phyloP scores from a whole-genome alignment of 352 stramenopile species.

The Pythium oligandrum region DNA sequence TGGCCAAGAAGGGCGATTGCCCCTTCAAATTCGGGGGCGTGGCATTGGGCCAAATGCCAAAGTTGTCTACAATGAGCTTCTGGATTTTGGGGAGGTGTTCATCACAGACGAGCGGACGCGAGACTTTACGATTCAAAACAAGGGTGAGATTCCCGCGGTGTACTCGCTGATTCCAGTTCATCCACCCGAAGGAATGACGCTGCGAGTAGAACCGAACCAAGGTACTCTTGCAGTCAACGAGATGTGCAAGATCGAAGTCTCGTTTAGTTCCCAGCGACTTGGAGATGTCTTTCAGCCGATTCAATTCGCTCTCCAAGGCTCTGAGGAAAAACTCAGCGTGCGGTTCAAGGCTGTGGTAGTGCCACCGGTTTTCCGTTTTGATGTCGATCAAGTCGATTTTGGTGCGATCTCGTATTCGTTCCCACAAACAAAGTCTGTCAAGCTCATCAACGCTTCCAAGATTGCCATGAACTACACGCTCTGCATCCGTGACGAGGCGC shows the following conservation, averaged over 20 bases:
- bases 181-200: slow-evolving; percentile 26
- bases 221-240: slow-evolving; percentile 73
- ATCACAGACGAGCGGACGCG: slow-evolving; percentile 87
- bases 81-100: slow-evolving; percentile 95
- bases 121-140: slow-evolving; percentile 91
- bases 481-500: slow-evolving; percentile 89
- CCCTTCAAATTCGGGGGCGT: slow-evolving; percentile 83
- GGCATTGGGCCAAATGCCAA: slow-evolving; percentile 92
- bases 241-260: slow-evolving; percentile 79
- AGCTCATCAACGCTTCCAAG: slow-evolving; percentile 91
- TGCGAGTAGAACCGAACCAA: slow-evolving; percentile 39
- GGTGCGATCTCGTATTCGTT: slow-evolving; percentile 91
- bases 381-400: slow-evolving; percentile 90
- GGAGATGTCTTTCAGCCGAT: slow-evolving; percentile 86
- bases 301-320: slow-evolving; percentile 83
- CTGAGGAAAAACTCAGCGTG: slow-evolving; percentile 72
- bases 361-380: slow-evolving; percentile 91
- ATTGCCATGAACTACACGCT: slow-evolving; percentile 90
- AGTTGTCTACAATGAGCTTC: slow-evolving; percentile 90
- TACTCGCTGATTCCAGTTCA: slow-evolving; percentile 56
- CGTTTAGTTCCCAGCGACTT: slow-evolving; percentile 83
- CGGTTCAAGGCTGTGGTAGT: slow-evolving; percentile 90
- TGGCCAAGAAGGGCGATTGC: slow-evolving; percentile 84
- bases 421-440: slow-evolving; percentile 57
- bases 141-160: slow-evolving; percentile 90